Evolutionary conservation across 2,329 filamentous ascomycete genomes (phyloP).

Genomic region (Penicillium sp.): DNA sequence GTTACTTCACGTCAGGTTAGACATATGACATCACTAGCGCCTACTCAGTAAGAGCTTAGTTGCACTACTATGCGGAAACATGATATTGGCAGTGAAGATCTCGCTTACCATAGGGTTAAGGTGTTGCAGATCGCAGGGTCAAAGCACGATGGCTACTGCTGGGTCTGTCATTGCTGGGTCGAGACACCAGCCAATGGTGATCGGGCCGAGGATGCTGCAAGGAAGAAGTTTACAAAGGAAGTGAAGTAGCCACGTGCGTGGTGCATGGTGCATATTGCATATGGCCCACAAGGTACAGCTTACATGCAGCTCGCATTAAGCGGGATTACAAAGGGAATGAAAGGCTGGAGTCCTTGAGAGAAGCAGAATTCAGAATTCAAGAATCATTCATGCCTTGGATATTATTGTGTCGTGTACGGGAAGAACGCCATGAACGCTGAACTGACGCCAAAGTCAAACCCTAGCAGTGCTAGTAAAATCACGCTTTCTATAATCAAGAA

Average conservation of each 20-base stretch:
- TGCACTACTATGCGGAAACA: background rate
- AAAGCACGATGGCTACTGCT: background rate
- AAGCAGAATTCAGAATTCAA: background rate
- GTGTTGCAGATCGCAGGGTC: background rate
- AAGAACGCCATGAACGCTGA: slow-evolving; percentile 9
- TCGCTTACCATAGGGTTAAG: background rate
- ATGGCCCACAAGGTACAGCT: background rate
- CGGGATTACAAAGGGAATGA: background rate
- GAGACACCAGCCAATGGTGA: slow-evolving; percentile 7
- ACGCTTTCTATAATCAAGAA: background rate
- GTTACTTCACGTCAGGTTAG: background rate
- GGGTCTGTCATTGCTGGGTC: slow-evolving; percentile 4
- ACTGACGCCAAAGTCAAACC: slow-evolving; percentile 1
- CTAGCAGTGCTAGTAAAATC: slow-evolving; percentile 3
- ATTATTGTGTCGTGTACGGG: background rate
- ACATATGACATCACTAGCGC: slow-evolving; percentile 6
- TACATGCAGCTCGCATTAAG: background rate
- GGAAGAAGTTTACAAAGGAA: background rate
- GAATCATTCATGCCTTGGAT: background rate
- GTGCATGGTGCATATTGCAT: too few relatives aligned
- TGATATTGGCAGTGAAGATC: background rate
- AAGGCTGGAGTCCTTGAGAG: background rate
- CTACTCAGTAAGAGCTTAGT: background rate
- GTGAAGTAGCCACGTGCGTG: background rate
- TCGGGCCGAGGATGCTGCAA: background rate